Conservation (phyloP, 2,329 filamentous ascomycete genomes). For the Calonectria multiphialidica region DNA sequence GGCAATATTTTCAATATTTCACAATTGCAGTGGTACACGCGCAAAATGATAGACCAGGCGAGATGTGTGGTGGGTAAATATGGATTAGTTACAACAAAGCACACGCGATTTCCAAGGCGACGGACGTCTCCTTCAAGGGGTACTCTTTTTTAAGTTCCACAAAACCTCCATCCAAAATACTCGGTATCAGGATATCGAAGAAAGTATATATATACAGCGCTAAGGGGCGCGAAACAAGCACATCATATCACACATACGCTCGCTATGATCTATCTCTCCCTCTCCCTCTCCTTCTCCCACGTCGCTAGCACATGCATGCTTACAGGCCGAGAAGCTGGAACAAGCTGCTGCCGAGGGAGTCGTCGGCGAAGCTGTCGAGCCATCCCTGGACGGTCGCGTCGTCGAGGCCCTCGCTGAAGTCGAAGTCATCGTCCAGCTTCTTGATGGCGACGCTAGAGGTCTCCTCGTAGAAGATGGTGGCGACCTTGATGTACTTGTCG, state of each 20-base stretch:
- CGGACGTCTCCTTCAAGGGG: neutral
- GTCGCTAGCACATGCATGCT: neutral
- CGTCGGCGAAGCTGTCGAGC: constrained; percentile 39
- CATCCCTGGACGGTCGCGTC: constrained; percentile 52
- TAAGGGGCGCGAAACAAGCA: neutral
- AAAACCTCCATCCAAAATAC: neutral
- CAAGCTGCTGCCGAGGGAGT: constrained; percentile 35
- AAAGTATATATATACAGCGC: constrained; percentile 14
- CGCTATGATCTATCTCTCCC: too few species aligned
- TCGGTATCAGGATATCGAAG: constrained; percentile 1
- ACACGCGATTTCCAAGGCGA: neutral
- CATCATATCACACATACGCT: neutral
- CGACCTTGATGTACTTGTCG: constrained; percentile 70
- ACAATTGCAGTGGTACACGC: too few species aligned
- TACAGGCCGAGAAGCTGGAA: constrained; percentile 32
- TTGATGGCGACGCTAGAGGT: constrained; percentile 68
- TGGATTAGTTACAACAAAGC: neutral
- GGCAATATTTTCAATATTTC: too few species aligned
- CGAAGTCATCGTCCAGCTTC: constrained; percentile 56
- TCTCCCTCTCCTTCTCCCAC: neutral
- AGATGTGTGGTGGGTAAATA: too few species aligned
- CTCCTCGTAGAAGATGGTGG: constrained; percentile 69
- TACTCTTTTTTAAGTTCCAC: neutral
- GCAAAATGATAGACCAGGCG: too few species aligned
- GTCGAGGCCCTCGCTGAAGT: constrained; percentile 55